Conservation (phyloP, 1,284 basidiomycete genomes). For the Tilletia setariae region DNA sequence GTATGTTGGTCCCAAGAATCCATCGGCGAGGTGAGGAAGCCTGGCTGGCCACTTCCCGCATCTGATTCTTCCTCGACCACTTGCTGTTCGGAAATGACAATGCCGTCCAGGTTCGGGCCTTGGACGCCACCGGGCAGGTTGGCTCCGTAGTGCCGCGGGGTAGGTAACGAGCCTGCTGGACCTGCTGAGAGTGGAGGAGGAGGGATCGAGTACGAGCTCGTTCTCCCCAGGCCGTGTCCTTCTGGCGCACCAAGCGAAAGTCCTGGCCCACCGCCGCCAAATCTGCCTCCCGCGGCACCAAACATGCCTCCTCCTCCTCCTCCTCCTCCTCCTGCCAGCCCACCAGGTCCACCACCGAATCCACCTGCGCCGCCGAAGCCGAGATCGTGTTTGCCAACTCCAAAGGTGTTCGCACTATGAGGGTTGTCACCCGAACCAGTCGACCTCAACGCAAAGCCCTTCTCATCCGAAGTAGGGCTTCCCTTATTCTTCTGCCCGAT, state of each 20-base stretch:
- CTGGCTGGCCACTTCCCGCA: background rate
- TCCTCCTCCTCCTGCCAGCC: too few species aligned
- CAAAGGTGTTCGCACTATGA: too few species aligned
- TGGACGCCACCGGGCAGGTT: background rate
- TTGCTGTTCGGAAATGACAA: slow-evolving; percentile 1
- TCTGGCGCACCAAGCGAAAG: too few species aligned
- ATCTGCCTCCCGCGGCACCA: too few species aligned
- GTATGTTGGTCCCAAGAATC: background rate
- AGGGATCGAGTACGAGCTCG: background rate
- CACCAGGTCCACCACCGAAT: too few species aligned
- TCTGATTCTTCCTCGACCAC: slow-evolving; percentile 2
- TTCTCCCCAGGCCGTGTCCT: background rate
- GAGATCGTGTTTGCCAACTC: too few species aligned
- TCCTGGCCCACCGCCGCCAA: too few species aligned
- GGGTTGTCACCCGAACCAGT: background rate
- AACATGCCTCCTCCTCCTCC: too few species aligned
- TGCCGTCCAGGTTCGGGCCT: slow-evolving; percentile 9
- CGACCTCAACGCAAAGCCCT: background rate
- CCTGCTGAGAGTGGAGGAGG: background rate
- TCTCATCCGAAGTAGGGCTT: background rate
- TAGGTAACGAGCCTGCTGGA: background rate
- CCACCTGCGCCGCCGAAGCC: too few species aligned
- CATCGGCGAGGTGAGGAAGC: background rate
- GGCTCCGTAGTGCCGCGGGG: background rate
- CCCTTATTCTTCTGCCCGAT: background rate